These are phyloP conservation scores for Amylocystis lapponica DNA, from an alignment of 768 basidiomycete genomes.

Conservation along the genomic window DNA sequence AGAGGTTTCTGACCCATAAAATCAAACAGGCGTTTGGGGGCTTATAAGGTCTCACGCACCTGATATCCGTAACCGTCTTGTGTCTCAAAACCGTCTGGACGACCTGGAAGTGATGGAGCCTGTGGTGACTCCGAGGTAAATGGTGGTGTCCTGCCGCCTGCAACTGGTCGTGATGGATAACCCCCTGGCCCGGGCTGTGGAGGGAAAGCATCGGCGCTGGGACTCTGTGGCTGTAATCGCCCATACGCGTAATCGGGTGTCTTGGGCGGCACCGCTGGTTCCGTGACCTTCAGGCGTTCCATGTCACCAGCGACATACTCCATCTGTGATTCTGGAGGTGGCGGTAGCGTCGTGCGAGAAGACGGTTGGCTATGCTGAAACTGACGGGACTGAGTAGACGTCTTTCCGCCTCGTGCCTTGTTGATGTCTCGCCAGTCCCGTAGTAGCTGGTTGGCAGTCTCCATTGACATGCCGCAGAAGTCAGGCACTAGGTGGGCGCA, in stretches of 20 bases:
- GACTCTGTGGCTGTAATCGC: constrained; percentile 6
- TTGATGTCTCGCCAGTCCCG: constrained; percentile 92
- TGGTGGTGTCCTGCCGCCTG: constrained; percentile 37
- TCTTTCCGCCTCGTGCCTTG: constrained; percentile 48
- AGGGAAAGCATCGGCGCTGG: constrained; percentile 7
- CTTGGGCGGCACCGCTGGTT: constrained; percentile 10
- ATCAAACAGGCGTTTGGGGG: constrained; percentile 4
- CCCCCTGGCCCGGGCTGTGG: constrained; percentile 17
- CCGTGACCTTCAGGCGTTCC: constrained; percentile 18
- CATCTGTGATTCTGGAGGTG: constrained; percentile 23
- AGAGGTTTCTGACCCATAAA: constrained; percentile 22
- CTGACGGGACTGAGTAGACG: constrained; percentile 32
- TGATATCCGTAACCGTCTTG: constrained; percentile 33
- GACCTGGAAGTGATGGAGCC: constrained; percentile 17
- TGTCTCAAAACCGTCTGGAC: constrained; percentile 32
- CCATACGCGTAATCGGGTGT: constrained; percentile 10
- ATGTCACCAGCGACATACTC: constrained; percentile 19
- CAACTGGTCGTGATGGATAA: constrained; percentile 33
- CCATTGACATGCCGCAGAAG: constrained; percentile 99
- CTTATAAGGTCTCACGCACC: constrained; percentile 20
- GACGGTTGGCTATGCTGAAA: no score
- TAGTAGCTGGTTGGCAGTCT: constrained; percentile 91
- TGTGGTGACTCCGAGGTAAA: constrained; percentile 38
- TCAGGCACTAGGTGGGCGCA: constrained; percentile 98
- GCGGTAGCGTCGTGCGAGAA: constrained; percentile 28